These are phyloP conservation scores for Punctularia strigosozonata DNA, from an alignment of 768 basidiomycete genomes.

Conservation along the genomic window DNA sequence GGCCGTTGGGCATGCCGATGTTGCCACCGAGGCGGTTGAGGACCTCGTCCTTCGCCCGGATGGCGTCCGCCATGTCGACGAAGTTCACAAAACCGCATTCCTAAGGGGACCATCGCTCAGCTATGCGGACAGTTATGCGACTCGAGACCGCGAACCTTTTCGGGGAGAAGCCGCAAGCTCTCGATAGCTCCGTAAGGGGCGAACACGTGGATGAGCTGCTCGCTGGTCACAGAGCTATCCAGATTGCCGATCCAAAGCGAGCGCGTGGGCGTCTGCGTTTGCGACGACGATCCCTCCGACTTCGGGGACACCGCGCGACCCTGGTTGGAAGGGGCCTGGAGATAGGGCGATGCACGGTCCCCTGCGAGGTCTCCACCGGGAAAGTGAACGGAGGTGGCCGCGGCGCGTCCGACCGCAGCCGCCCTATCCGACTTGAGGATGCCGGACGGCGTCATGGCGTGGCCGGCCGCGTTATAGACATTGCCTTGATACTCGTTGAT, in stretches of 20 bases:
- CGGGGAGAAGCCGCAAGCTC: conserved; percentile 85
- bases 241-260: conserved; percentile 98
- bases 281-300: conserved; percentile 55
- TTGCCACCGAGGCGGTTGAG: conserved; percentile 90
- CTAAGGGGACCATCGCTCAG: too few species aligned
- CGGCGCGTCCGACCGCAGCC: conserved; percentile 27
- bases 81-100: conserved; percentile 99
- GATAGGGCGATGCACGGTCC: conserved; percentile 51
- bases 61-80: conserved; percentile 90
- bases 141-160: conserved; percentile 56
- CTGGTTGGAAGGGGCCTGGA: conserved; percentile 54
- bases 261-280: conserved; percentile 87
- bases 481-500: conserved; percentile 13
- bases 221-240: conserved; percentile 87
- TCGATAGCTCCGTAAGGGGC: conserved; percentile 96
- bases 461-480: conserved; percentile 10
- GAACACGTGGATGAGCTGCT: conserved; percentile 92
- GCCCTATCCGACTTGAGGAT: conserved; percentile 58
- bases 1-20: conserved; percentile 89
- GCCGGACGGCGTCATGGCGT: conserved; percentile 18
- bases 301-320: conserved; percentile 80
- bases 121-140: conserved; percentile 4
- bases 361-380: conserved; percentile 43
- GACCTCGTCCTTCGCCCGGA: conserved; percentile 96
- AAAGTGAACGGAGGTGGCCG: conserved; percentile 52